Evolutionary conservation across 805 yeast species (phyloP), one percentile per base, ranked within the genome.

Genomic region (Suhomyces prunicola): DNA sequence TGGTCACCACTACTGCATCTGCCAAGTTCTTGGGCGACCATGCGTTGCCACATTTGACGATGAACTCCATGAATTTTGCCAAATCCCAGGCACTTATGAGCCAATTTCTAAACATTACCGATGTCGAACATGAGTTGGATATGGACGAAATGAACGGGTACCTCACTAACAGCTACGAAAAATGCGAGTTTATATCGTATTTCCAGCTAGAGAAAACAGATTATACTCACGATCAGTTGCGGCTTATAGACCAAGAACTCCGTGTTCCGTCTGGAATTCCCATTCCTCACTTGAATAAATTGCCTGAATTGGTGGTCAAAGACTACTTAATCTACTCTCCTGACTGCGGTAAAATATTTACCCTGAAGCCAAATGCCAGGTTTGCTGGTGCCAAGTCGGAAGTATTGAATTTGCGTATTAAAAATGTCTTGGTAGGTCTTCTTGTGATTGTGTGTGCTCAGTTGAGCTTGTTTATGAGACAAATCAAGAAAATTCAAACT

Each of bases 181-280:
- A 71, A 55, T 92, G 98, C 69, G 98, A 92, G 65, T 84, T 77
- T 57, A 70, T 90, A 17, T 67, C 82, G 0, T 91, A 79, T 61
- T 72, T 90, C 47, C 96, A 90, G 61, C 66, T 88, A 17, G 81
- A 81, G 39, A 80, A 87, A n/a, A 83, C 90, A 13, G 74, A 76
- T 10, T 73, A 80, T 33, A 72, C 81, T 4, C 70, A 71, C 17
- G 73, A 76, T 7, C 84, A 90, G 56, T 63, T 90, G 53, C 62
- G 73, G 44, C 71, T 72, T 47, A 83, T 92, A 29, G 97, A 92
- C 59, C 78, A 82, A 36, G 98, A 92, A 66, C 69, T 91, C 19
- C 65, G 59, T 9, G 73, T 79, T 56, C 97, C 97, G 1, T 64
- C 80, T n/a, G 97, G 97, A 0, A 73, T 88, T 55, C 97, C 97